These are phyloP conservation scores for Carex cristatella DNA, from an alignment of 176 grass and related monocot genomes.

Conservation along the genomic window DNA sequence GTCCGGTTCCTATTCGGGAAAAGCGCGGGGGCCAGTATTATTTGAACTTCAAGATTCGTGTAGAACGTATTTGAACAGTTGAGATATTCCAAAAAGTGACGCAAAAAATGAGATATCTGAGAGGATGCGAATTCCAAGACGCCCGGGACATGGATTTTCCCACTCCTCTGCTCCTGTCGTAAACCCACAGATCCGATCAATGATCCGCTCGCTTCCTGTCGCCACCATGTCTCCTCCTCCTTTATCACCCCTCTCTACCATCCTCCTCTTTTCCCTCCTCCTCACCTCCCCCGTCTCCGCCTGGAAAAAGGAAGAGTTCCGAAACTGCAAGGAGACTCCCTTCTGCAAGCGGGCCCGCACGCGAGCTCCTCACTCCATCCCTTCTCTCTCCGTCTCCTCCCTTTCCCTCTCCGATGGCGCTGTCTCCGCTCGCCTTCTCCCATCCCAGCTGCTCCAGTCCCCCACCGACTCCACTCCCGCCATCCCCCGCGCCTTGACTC, in stretches of 20 bases:
- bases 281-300: constrained; percentile 29
- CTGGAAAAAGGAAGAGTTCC: constrained; percentile 98
- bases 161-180: neutral
- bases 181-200: constrained; percentile 34
- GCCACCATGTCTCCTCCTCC: constrained; percentile 33
- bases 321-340: constrained; percentile 78
- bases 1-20: too few species aligned
- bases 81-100: too few species aligned
- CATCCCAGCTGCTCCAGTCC: constrained; percentile 18
- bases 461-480: constrained; percentile 33
- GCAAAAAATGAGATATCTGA: too few species aligned
- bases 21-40: too few species aligned
- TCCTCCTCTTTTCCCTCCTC: constrained; percentile 27
- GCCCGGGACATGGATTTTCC: neutral
- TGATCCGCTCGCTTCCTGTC: neutral
- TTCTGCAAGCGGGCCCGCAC: constrained; percentile 84
- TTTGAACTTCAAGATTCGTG: too few species aligned
- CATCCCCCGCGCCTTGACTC: constrained; percentile 39
- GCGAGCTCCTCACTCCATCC: constrained; percentile 60
- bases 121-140: too few species aligned
- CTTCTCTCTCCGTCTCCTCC: constrained; percentile 52
- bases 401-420: constrained; percentile 56
- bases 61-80: too few species aligned
- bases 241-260: neutral
- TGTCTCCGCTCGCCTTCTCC: constrained; percentile 47